Percentiles rank a stretch among this genome's conserved stretches.
These are phyloP conservation scores for Phytophthora pistaciae DNA, from an alignment of 352 stramenopile genomes.

Conservation along the genomic window DNA sequence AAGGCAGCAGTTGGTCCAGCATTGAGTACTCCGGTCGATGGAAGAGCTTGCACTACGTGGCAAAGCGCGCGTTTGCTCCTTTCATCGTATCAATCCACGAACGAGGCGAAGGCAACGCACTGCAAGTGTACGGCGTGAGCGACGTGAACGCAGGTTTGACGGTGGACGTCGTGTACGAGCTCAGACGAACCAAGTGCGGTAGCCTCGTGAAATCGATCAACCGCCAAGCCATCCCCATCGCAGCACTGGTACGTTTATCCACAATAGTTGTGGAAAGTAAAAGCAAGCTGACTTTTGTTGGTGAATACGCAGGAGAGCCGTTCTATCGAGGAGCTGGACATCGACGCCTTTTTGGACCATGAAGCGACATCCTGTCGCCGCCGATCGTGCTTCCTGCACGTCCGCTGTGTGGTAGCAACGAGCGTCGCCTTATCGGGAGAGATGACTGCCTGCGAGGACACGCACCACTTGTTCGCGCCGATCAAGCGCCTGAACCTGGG, in stretches of 20 bases:
- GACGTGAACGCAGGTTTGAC: slow-evolving; percentile 48
- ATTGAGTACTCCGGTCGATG: slow-evolving; percentile 83
- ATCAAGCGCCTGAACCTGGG: slow-evolving; percentile 71
- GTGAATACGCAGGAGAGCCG: slow-evolving; percentile 45
- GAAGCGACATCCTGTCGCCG: slow-evolving; percentile 49
- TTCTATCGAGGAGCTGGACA: slow-evolving; percentile 34
- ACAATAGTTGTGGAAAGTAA: not conserved
- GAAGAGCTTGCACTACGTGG: slow-evolving; percentile 87
- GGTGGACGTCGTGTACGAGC: slow-evolving; percentile 52
- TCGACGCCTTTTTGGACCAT: slow-evolving; percentile 42
- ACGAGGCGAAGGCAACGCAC: slow-evolving; percentile 13
- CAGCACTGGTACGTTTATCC: slow-evolving; percentile 44
- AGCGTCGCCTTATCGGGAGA: slow-evolving; percentile 7
- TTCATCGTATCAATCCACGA: slow-evolving; percentile 63
- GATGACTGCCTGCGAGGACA: slow-evolving; percentile 45
- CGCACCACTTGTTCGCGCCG: slow-evolving; percentile 72
- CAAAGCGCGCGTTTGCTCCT: slow-evolving; percentile 74
- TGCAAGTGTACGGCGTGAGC: slow-evolving; percentile 59
- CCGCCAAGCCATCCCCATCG: slow-evolving; percentile 32
- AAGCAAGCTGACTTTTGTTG: not conserved
- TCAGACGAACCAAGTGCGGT: slow-evolving; percentile 49
- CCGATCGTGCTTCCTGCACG: slow-evolving; percentile 64
- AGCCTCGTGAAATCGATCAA: slow-evolving; percentile 51
- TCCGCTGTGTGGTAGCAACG: slow-evolving; percentile 39
- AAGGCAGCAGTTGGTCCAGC: slow-evolving; percentile 88